Evolutionary conservation across 805 yeast species (phyloP).

Genomic region (Saturnispora diversa): DNA sequence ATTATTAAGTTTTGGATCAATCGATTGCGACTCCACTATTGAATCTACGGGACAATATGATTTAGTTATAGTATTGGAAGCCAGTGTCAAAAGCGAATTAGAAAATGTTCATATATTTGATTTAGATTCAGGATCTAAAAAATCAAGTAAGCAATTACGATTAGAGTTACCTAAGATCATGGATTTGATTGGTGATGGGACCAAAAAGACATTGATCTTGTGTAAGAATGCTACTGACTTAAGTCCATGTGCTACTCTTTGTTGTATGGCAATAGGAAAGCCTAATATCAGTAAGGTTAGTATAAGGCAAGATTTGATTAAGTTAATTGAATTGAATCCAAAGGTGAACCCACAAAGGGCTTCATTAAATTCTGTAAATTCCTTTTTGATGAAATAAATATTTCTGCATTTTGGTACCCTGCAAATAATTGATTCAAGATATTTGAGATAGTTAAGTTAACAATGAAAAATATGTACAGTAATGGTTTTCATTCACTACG

Average conservation of each 20-base stretch:
- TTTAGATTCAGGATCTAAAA: conserved; percentile 37
- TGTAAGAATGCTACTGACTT: conserved; percentile 64
- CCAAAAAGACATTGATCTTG: conserved; percentile 34
- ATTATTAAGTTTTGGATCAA: conserved; percentile 21
- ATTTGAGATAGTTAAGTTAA: too few species aligned
- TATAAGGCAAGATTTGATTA: conserved; percentile 44
- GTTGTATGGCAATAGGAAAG: conserved; percentile 39
- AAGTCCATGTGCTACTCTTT: conserved; percentile 51
- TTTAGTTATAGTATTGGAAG: conserved; percentile 20
- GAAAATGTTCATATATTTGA: conserved; percentile 21
- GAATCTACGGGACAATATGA: conserved; percentile 18
- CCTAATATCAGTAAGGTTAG: conserved; percentile 20
- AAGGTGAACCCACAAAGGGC: conserved; percentile 70
- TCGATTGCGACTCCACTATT: conserved; percentile 7
- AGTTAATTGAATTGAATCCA: conserved; percentile 35
- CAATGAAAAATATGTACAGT: too few species aligned
- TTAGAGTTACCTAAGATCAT: conserved; percentile 37
- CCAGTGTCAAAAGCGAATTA: conserved; percentile 12
- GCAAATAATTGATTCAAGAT: too few species aligned
- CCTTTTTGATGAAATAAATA: conserved; percentile 37
- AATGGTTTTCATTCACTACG: too few species aligned
- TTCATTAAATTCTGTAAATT: conserved; percentile 64
- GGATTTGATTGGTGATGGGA: conserved; percentile 17
- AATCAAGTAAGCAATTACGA: conserved; percentile 58
- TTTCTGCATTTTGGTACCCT: too few species aligned